Base-by-base conservation (phyloP, 2,329 filamentous ascomycete species). In the Pseudogymnoascus sp. region DNA sequence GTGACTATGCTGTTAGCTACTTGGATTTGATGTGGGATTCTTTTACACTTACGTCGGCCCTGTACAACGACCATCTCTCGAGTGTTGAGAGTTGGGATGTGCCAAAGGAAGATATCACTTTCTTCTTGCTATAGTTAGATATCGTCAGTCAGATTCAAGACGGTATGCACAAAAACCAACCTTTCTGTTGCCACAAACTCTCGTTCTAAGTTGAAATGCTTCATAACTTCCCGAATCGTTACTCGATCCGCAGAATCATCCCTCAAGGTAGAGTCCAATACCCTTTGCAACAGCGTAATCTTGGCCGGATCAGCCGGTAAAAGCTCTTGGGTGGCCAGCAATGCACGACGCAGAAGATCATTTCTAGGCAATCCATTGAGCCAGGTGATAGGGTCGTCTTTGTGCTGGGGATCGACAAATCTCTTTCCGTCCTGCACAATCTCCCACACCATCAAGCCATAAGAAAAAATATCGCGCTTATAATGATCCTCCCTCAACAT, bases 311-410 rank as follows among this genome's bases (percentile, higher is more conserved):
- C 43, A 12, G 43, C 43, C 2, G n/a, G 33, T 28, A 39, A 14
- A 58, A 58, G 37, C 8, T 22, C 33, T 22, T 12, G 37, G 6
- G 33, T 39, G 39, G 57, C 57, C n/a, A 37, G 18, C 18, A 58
- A 39, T n/a, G 57, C 57, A 25, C 38, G 57, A n/a, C 57, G 57
- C 12, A 58, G 30, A n/a, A 58, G 57, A 36, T 58, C 57, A 58
- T 39, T 33, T 12, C 16, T 39, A 2, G 30, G 57, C 18, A 58
- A 12, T 18, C 57, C 22, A 22, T 58, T 36, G 14, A 58, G 57
- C 57, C 57, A 58, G 30, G 18, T 39, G n/a, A 58, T n/a, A 3
- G 37, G 33, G 22, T 39, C 30, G 6, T 58, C 57, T 58, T 11
- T 8, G 3, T 58, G 18, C 11, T 9, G 33, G 9, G 16, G n/a